Evolutionary conservation across 2,329 filamentous ascomycete species (phyloP).

Genomic region (Hypoxylon sp.): DNA sequence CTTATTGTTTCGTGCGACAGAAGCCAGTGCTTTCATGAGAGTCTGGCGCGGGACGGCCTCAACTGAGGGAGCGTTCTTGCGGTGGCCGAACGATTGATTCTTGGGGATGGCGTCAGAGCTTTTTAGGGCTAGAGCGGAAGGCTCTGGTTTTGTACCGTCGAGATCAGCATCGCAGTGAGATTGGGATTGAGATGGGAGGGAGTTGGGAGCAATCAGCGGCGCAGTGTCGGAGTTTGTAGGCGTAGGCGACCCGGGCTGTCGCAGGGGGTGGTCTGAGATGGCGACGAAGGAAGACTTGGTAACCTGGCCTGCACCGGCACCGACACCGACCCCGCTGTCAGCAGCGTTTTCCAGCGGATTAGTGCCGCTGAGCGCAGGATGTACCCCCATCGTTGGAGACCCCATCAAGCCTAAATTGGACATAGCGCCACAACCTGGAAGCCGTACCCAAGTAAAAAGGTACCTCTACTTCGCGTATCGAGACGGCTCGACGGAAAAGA

Average conservation of each 20-base stretch:
- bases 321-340: constrained; percentile 40
- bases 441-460: constrained; percentile 13
- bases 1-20: constrained; percentile 70
- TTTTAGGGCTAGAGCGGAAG: constrained; percentile 46
- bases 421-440: constrained; percentile 30
- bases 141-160: constrained; percentile 42
- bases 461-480: constrained; percentile 6
- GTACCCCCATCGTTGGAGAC: constrained; percentile 46
- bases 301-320: constrained; percentile 39
- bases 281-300: constrained; percentile 39
- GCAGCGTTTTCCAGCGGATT: constrained; percentile 49
- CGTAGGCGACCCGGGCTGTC: constrained; percentile 34
- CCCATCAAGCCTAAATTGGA: constrained; percentile 43
- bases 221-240: constrained; percentile 38
- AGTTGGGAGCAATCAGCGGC: constrained; percentile 30
- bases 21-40: constrained; percentile 84
- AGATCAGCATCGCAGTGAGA: constrained; percentile 44
- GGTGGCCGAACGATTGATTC: constrained; percentile 54
- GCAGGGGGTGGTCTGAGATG: constrained; percentile 32
- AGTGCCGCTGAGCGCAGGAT: constrained; percentile 42
- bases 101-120: constrained; percentile 47
- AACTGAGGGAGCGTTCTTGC: constrained; percentile 67
- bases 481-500: constrained; percentile 27
- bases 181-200: constrained; percentile 24
- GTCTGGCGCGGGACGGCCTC: constrained; percentile 82